These are phyloP conservation scores for Termitomyces eurrhizus DNA, from an alignment of 768 basidiomycete species.

Conservation along the genomic window DNA sequence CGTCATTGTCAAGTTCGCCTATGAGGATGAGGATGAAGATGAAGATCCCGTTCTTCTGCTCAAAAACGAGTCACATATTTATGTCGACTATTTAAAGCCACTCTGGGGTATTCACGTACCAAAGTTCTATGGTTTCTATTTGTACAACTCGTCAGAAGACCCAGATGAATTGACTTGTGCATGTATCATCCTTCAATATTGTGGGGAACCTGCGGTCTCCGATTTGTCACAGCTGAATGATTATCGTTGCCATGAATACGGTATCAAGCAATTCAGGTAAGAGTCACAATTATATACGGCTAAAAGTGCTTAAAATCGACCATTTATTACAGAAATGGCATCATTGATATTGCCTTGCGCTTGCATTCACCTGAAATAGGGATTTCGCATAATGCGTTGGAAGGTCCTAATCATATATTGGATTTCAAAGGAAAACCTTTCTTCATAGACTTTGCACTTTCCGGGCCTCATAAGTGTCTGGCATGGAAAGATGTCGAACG, in stretches of 20 bases:
- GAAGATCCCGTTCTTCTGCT: background rate
- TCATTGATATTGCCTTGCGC: background rate
- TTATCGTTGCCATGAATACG: too few species aligned
- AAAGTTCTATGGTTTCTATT: too few species aligned
- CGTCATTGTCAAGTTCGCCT: too few species aligned
- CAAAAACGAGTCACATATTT: background rate
- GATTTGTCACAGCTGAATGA: too few species aligned
- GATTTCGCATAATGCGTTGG: background rate
- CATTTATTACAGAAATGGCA: background rate
- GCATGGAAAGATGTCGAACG: too few species aligned
- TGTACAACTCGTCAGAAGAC: too few species aligned
- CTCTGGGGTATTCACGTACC: too few species aligned
- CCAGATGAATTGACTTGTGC: too few species aligned
- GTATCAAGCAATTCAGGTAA: too few species aligned
- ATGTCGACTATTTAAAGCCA: background rate
- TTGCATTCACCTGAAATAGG: background rate
- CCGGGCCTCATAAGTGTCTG: background rate
- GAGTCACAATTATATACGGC: background rate
- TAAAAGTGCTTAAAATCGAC: background rate
- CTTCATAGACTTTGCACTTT: background rate
- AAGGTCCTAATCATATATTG: background rate
- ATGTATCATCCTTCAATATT: too few species aligned
- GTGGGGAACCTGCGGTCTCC: too few species aligned
- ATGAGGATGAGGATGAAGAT: too few species aligned
- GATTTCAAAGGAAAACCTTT: background rate